phyloP scores from a whole-genome alignment of 2,329 filamentous ascomycete species.

The Aspergillus cejpii region DNA sequence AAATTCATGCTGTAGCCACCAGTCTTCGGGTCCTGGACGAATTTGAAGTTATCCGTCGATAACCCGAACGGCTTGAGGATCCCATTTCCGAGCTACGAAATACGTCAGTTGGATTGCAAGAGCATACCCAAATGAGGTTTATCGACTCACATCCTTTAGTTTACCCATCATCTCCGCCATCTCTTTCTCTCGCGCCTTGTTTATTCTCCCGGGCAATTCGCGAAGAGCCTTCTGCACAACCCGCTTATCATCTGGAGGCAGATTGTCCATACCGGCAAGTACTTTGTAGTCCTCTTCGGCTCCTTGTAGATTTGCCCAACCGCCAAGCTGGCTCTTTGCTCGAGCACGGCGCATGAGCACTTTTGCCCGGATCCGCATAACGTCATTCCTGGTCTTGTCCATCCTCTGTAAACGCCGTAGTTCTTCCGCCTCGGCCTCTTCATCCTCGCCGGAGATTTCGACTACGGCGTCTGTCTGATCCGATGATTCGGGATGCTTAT shows the following conservation, averaged over 20 bases:
- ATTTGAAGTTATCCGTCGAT: conserved; percentile 90
- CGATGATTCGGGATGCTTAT: not conserved
- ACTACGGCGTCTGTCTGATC: conserved; percentile 34
- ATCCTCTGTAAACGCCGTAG: conserved; percentile 40
- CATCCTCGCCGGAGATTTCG: conserved; percentile 44
- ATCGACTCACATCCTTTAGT: conserved; percentile 62
- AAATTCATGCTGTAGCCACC: conserved; percentile 97
- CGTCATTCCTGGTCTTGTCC: conserved; percentile 53
- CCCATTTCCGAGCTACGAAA: conserved; percentile 67
- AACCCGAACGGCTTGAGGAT: conserved; percentile 88
- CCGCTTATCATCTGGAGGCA: conserved; percentile 60
- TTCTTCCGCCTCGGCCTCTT: conserved; percentile 37
- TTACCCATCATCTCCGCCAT: conserved; percentile 98
- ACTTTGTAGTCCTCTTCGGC: conserved; percentile 74
- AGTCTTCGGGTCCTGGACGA: conserved; percentile 80
- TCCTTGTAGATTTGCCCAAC: conserved; percentile 73
- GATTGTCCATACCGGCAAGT: conserved; percentile 53
- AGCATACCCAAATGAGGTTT: not conserved
- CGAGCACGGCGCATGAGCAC: conserved; percentile 72
- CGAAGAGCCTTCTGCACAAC: conserved; percentile 61
- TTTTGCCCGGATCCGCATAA: conserved; percentile 72
- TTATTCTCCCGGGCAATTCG: conserved; percentile 60
- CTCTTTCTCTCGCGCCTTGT: conserved; percentile 75
- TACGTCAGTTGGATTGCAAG: conserved; percentile 5
- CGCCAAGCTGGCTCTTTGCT: conserved; percentile 62